Conservation (phyloP, 2,329 filamentous ascomycete genomes). For the Ceratocystiopsis brevicomis region DNA sequence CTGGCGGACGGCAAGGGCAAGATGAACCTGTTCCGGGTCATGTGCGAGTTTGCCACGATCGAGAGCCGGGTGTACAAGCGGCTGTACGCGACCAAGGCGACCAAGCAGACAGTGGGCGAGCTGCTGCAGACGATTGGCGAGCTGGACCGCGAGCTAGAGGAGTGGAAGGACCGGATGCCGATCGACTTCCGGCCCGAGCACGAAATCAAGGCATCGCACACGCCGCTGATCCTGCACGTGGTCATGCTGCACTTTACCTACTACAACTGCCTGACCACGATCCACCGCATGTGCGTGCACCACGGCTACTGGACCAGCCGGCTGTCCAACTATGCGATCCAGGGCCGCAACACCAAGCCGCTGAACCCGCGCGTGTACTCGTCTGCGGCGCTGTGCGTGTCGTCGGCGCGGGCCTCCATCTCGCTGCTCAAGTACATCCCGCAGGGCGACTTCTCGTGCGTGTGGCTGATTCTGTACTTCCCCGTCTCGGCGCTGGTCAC, state of each 20-base stretch:
- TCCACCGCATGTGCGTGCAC: constrained; percentile 95
- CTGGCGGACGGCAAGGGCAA: constrained; percentile 76
- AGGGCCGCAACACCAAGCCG: constrained; percentile 76
- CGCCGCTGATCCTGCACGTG: constrained; percentile 81
- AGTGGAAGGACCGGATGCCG: constrained; percentile 92
- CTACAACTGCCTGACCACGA: constrained; percentile 94
- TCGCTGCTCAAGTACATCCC: constrained; percentile 91
- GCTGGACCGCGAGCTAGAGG: constrained; percentile 71
- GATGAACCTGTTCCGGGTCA: constrained; percentile 83
- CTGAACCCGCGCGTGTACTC: constrained; percentile 89
- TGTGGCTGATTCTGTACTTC: constrained; percentile 95
- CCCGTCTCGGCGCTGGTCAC: constrained; percentile 90
- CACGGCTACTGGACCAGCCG: constrained; percentile 97
- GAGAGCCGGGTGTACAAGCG: constrained; percentile 88
- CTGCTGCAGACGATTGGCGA: constrained; percentile 90
- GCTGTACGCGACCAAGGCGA: constrained; percentile 80
- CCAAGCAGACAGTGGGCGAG: constrained; percentile 81
- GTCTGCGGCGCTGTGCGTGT: constrained; percentile 80
- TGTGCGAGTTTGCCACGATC: constrained; percentile 82
- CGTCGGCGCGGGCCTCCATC: constrained; percentile 81
- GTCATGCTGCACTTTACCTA: constrained; percentile 92
- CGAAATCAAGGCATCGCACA: constrained; percentile 84
- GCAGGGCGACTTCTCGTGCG: constrained; percentile 82
- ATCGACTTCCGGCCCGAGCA: constrained; percentile 94
- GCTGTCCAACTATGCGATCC: constrained; percentile 84